phyloP scores from a whole-genome alignment of 257 asterid species.

The Solanum appendiculatum region DNA sequence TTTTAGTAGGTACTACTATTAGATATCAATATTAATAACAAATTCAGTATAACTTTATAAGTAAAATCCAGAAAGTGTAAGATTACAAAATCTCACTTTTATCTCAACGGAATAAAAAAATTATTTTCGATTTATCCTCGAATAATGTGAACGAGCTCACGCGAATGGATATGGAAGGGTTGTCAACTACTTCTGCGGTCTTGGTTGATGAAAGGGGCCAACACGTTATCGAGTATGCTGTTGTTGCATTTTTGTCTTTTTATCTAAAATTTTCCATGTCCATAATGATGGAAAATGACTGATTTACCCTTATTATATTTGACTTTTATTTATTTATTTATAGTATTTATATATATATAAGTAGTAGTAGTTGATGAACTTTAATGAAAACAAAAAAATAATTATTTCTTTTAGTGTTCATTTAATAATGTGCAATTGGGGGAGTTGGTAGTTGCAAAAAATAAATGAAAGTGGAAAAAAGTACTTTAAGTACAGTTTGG shows the following conservation, averaged over 20 bases:
- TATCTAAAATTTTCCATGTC: neutral
- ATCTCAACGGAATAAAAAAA: no score
- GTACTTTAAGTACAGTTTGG: neutral
- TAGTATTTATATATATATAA: no score
- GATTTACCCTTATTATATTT: neutral
- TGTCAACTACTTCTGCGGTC: neutral
- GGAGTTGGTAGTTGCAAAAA: neutral
- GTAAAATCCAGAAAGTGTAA: accelerated
- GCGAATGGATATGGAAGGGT: neutral
- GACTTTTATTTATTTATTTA: neutral
- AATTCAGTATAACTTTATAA: neutral
- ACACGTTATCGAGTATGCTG: neutral
- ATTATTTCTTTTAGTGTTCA: neutral
- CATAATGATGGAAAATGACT: neutral
- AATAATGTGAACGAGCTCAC: neutral
- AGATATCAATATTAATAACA: neutral
- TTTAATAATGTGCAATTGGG: neutral
- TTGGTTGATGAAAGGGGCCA: neutral
- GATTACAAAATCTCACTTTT: neutral
- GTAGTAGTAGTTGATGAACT: neutral
- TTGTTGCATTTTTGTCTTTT: neutral
- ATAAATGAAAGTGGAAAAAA: neutral
- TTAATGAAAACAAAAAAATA: neutral
- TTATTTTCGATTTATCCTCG: accelerated
- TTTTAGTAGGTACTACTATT: neutral